Evolutionary conservation across 2,329 filamentous ascomycete genomes (phyloP).

Genomic region (Penicillium concentricum): DNA sequence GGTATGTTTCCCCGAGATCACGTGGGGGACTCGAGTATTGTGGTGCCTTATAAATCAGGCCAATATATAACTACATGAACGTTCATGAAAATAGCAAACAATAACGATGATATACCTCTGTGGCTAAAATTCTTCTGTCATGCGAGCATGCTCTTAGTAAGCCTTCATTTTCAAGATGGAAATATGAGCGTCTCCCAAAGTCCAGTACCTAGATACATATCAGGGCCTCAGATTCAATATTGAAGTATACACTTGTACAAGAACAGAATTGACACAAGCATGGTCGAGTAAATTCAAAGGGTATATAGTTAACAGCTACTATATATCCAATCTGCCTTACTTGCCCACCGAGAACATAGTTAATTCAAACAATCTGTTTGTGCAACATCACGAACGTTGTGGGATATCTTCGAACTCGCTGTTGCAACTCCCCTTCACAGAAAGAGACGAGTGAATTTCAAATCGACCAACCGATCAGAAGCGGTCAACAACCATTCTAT

Average conservation of each 20-base stretch:
- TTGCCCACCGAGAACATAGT: background rate
- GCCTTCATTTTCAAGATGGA: background rate
- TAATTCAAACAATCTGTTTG: background rate
- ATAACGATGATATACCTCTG: background rate
- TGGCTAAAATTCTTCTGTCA: background rate
- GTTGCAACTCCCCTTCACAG: background rate
- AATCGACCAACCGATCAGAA: slow-evolving; percentile 5
- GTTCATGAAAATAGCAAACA: background rate
- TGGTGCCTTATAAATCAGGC: slow-evolving; percentile 8
- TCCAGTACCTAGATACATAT: background rate
- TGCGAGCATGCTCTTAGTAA: too few species aligned
- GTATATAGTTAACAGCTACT: background rate
- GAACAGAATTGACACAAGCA: background rate
- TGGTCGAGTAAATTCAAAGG: background rate
- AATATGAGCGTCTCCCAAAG: background rate
- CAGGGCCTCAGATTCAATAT: background rate
- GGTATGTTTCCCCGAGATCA: slow-evolving; percentile 8
- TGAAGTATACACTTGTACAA: background rate
- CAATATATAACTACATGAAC: background rate
- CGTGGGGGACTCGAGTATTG: background rate
- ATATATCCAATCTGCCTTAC: background rate
- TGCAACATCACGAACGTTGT: slow-evolving; percentile 1
- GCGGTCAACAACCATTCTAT: slow-evolving; percentile 3
- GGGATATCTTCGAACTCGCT: background rate
- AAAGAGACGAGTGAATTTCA: background rate